Conservation (phyloP, 148 eudicot species). For the Camellia lanceoleosa region DNA sequence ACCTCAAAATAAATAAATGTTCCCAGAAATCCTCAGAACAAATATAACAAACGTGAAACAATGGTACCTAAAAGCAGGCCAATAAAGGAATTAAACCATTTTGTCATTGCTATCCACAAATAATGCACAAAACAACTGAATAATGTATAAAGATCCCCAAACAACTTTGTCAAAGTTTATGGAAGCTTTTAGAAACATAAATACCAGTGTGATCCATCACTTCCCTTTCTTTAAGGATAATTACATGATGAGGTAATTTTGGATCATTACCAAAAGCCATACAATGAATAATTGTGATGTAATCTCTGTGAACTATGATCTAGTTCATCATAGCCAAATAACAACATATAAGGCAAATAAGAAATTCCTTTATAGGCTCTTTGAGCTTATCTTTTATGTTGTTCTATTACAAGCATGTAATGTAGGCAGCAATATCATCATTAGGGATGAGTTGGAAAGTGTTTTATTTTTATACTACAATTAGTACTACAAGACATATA, state of each 20-base stretch:
- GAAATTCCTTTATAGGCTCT: neutral
- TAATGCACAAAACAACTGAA: neutral
- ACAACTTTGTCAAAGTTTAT: neutral
- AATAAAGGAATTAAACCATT: neutral
- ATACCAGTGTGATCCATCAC: neutral
- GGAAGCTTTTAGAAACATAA: neutral
- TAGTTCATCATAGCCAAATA: neutral
- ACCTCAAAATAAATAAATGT: neutral
- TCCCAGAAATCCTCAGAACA: too few species aligned
- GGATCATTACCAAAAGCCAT: neutral
- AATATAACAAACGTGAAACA: neutral
- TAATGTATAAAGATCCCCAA: neutral
- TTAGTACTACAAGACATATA: neutral
- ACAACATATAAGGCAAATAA: neutral
- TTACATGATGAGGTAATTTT: neutral
- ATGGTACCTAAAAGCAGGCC: neutral
- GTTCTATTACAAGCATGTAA: neutral
- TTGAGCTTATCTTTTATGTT: neutral
- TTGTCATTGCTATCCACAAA: neutral
- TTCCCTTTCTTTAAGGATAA: slow-evolving; percentile 4
- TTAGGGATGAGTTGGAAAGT: neutral
- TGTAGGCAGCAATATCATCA: too few species aligned
- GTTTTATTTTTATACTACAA: neutral
- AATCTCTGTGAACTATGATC: neutral
- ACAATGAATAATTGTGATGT: neutral